phyloP scores from a whole-genome alignment of 306 rosid genomes.

The Datisca glomerata region DNA sequence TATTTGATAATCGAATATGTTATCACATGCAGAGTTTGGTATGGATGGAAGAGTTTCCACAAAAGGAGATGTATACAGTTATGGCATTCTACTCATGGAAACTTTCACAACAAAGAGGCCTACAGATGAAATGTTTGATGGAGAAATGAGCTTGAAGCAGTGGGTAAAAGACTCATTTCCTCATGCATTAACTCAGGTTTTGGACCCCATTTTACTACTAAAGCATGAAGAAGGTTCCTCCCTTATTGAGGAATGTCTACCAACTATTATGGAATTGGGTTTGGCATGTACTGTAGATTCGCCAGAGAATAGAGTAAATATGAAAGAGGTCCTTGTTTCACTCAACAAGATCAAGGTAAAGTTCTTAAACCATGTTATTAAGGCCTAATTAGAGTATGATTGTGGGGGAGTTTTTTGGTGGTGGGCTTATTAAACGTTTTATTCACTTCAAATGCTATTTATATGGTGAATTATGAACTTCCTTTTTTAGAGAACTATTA shows the following conservation, averaged over 20 bases:
- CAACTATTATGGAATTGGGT: conserved; percentile 4
- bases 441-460: no score
- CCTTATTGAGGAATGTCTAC: not conserved
- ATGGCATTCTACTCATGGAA: conserved; percentile 31
- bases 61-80: conserved; percentile 32
- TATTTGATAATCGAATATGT: not conserved
- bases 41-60: conserved; percentile 20
- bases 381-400: no score
- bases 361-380: not conserved
- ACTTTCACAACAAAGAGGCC: conserved; percentile 30
- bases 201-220: conserved; percentile 4
- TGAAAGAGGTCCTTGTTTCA: conserved; percentile 1
- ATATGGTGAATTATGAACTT: no score
- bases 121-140: conserved; percentile 19
- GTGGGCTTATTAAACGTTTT: no score
- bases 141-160: conserved; percentile 2
- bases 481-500: no score
- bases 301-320: conserved; percentile 1
- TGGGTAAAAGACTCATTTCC: conserved; percentile 13
- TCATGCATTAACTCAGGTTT: not conserved
- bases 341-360: conserved; percentile 6
- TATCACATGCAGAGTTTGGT: conserved; percentile 15
- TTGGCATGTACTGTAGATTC: conserved; percentile 1
- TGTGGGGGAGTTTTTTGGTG: no score
- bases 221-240: not conserved